Evolutionary conservation across 441 rosid genomes (phyloP).

Genomic region (Jatropha podagrica): DNA sequence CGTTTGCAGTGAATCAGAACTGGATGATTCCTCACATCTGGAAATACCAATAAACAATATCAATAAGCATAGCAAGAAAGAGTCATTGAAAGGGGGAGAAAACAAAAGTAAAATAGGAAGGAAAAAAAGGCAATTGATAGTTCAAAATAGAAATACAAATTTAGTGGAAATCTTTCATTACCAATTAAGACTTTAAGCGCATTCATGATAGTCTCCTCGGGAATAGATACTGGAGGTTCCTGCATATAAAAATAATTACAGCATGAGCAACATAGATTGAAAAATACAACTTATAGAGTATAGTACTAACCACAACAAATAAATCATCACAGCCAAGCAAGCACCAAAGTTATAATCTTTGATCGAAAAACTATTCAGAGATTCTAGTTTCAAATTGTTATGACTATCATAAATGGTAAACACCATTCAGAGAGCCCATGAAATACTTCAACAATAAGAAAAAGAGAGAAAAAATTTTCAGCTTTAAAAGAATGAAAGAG

Average conservation of each 20-base stretch:
- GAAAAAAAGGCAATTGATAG: background rate
- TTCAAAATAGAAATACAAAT: background rate
- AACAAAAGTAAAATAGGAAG: background rate
- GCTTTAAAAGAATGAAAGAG: background rate
- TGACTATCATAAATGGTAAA: too few relatives aligned
- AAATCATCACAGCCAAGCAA: background rate
- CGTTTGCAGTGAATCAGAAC: conserved; percentile 89
- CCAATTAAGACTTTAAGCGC: conserved; percentile 84
- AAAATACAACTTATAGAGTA: background rate
- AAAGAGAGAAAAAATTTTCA: too few relatives aligned
- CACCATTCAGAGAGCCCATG: too few relatives aligned
- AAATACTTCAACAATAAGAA: too few relatives aligned
- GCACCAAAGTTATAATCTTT: too few relatives aligned
- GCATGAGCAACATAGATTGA: background rate
- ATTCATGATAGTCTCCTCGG: conserved; percentile 50
- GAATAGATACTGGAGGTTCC: conserved; percentile 65
- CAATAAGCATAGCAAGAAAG: background rate
- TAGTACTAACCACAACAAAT: background rate
- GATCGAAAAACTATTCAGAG: too few relatives aligned
- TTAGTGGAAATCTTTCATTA: conserved; percentile 27
- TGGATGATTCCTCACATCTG: conserved; percentile 94
- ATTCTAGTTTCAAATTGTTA: too few relatives aligned
- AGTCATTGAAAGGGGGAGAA: background rate
- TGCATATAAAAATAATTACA: conserved; percentile 27
- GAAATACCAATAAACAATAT: conserved; percentile 19